Base-by-base conservation (phyloP, 805 yeast genomes). In the Naumovozyma castellii region DNA sequence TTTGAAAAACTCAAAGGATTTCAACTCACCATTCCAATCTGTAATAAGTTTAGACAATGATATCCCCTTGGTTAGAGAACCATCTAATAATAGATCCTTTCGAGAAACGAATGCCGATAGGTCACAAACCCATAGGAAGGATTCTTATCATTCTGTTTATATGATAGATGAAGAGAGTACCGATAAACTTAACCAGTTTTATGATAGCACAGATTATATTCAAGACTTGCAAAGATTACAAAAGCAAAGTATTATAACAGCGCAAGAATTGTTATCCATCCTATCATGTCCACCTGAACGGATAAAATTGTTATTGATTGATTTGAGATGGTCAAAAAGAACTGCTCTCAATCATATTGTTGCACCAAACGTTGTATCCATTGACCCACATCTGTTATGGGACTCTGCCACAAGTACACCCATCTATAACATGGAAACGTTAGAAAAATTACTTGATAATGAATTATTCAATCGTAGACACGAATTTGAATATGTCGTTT, bases 191-290 rank as follows among this genome's bases (percentile, higher is more conserved):
- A 43, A 40, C 5, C 25, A 37, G 3, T 41, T 32, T 15, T 43
- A 56, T 20, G 54, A 54, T 32, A 22, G 46, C 3, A 52, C 45
- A 33, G 44, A 36, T 18, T 47, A 45, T 18, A 46, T 50, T 12
- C 54, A 54, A 32, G 45, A 49, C 17, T 38, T 59, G 34, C 52
- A 56, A 34, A 46, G 55, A 27, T 38, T 59, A 29, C 62, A 60
- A 36, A 57, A 52, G 35, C 90, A 83, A 54, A 90, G 92, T 3
- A 53, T 60, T 12, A 58, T 65, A 3, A 54, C 72, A 0, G 53
- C 71, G 8, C 64, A 59, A 19, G 59, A 65, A 59, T 51, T 75
- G 3, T 56, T 75, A 40, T 61, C 71, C 3, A 66, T 67, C 14
- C 57, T 76, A 37, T 66, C 62, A 38, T 66, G 63, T 41, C 71